Conservation (phyloP, 2,329 filamentous ascomycete genomes). For the Fusarium albidum region DNA sequence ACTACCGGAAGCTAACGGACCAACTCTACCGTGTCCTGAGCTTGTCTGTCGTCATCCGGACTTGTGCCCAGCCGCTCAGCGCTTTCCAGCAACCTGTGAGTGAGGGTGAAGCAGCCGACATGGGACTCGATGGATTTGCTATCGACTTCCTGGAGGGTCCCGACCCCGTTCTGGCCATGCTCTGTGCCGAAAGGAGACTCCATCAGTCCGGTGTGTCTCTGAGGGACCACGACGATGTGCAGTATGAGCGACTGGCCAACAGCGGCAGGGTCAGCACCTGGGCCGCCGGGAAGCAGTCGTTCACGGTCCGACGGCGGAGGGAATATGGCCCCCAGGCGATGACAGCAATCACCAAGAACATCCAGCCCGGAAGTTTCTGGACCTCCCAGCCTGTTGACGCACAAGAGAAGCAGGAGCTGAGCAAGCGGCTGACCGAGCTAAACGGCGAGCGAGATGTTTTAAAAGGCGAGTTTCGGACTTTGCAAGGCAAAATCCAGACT, state of each 20-base stretch:
- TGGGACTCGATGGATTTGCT: constrained; percentile 83
- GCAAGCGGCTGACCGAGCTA: constrained; percentile 58
- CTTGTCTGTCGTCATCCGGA: constrained; percentile 77
- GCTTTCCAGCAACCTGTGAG: constrained; percentile 64
- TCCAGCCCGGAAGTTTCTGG: constrained; percentile 74
- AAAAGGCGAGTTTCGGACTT: constrained; percentile 43
- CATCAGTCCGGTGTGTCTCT: constrained; percentile 73
- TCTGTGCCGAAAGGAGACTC: constrained; percentile 77
- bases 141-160: constrained; percentile 84
- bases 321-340: constrained; percentile 82
- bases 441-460: constrained; percentile 46
- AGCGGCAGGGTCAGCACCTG: constrained; percentile 70
- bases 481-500: constrained; percentile 50
- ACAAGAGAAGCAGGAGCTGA: constrained; percentile 68
- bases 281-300: constrained; percentile 72
- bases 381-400: constrained; percentile 79
- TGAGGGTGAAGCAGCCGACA: constrained; percentile 58
- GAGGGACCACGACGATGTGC: constrained; percentile 68
- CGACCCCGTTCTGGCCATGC: constrained; percentile 83
- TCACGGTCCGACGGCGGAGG: constrained; percentile 72
- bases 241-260: constrained; percentile 71
- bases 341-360: constrained; percentile 70
- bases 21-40: constrained; percentile 69
- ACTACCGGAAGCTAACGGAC: constrained; percentile 77
- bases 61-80: constrained; percentile 62